Base-by-base conservation (phyloP, 345 rosid species). In the Syzygium grande region DNA sequence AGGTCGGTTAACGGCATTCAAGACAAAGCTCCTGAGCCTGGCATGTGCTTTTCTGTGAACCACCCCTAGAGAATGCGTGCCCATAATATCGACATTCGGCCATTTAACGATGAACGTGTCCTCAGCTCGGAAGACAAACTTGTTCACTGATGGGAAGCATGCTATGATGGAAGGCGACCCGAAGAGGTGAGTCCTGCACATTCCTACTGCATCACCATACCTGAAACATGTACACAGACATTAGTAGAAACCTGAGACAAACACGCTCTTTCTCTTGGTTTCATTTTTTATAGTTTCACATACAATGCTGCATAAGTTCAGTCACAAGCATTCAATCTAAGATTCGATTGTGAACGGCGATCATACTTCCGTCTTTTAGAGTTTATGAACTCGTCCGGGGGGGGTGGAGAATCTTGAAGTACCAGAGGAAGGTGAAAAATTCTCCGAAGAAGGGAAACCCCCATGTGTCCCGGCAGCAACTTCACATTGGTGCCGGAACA, bases 361-460 rank as follows among this genome's bases (percentile, higher is more conserved):
- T 21, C 90, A 88, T 88, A 92, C 95, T 91, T 90, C 73, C 46
- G 55, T 56, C 93, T 55, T 77, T 91, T 91, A 10, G 90, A 84
- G 43, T 93, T 87, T 87, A 93, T 93, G 89, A 89, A 93, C 22
- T 92, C 91, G 14, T 93, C 91, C 0, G 93, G 93, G 38, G 93
- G 38, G 92, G 90, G 23, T 88, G 88, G 58, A 80, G 59, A 86
- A 87, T 22, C 88, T 92, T 88, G 90, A 88, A 92, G 86, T 92
- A 90, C 92, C 92, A 90, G 9, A 92, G 91, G 85, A 93, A 93
- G 21, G 91, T 61, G 30, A 92, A 23, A 89, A 89, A 84, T 84
- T 92, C 93, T 13, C 93, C 94, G 9, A 93, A 34, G 61, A 86
- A 84, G 10, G 94, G 94, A 19, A 93, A 59, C 5, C 93, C 93